Evolutionary conservation across 2,329 filamentous ascomycete species (phyloP).

Genomic region (Aspergillus fumigatiaffinis): DNA sequence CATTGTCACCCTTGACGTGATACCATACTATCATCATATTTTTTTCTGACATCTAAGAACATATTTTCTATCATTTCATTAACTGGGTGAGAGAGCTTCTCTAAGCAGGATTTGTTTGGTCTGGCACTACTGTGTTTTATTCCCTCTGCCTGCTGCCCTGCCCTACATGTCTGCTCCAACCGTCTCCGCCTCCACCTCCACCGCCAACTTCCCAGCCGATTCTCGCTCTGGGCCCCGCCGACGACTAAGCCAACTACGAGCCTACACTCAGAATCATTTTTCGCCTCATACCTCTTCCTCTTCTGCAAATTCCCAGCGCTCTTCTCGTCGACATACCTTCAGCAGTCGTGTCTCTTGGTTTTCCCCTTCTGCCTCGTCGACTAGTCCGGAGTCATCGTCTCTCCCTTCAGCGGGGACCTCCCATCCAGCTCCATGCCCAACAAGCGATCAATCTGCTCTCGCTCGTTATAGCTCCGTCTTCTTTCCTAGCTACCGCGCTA

Average conservation of each 20-base stretch:
- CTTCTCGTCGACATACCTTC: conserved; percentile 32
- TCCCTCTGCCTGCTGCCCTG: background rate
- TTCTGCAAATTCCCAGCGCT: conserved; percentile 21
- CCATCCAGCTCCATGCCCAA: conserved; percentile 25
- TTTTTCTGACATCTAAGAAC: background rate
- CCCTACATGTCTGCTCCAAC: conserved; percentile 28
- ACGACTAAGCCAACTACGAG: conserved; percentile 39
- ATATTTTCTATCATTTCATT: background rate
- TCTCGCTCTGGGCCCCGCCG: conserved; percentile 35
- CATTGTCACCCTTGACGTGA: background rate
- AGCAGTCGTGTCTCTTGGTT: conserved; percentile 35
- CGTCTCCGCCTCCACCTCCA: conserved; percentile 37
- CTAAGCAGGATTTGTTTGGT: background rate
- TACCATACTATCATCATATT: background rate
- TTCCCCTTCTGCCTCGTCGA: conserved; percentile 24
- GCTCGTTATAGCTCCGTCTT: conserved; percentile 17
- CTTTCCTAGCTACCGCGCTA: conserved; percentile 17
- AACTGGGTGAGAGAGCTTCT: background rate
- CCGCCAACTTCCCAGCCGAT: conserved; percentile 28
- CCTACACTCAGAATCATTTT: conserved; percentile 34
- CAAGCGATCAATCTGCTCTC: conserved; percentile 21
- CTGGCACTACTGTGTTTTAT: background rate
- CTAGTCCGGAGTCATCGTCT: conserved; percentile 21
- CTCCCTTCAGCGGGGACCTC: conserved; percentile 18
- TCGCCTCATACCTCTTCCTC: conserved; percentile 19